Evolutionary conservation across 208 protist species (phyloP).

Genomic region (Trypanosoma caninum): DNA sequence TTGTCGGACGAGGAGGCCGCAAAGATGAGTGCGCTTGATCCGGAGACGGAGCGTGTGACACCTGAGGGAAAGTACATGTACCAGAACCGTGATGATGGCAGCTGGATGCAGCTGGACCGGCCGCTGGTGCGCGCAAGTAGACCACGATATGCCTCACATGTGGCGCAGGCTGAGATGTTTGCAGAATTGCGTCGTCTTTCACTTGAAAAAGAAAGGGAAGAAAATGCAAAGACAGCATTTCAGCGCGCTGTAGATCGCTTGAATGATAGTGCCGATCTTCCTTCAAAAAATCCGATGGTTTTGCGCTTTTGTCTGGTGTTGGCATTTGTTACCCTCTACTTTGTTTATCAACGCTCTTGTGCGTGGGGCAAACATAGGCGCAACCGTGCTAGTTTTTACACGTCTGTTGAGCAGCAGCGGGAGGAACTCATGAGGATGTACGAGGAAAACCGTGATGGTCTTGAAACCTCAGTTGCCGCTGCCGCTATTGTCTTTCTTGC

Average conservation of each 20-base stretch:
- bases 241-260: constrained; percentile 52
- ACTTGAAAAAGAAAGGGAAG: constrained; percentile 47
- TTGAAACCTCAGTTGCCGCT: constrained; percentile 52
- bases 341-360: constrained; percentile 69
- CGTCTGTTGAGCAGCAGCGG: constrained; percentile 42
- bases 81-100: constrained; percentile 69
- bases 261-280: constrained; percentile 61
- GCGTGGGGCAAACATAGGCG: constrained; percentile 43
- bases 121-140: constrained; percentile 56
- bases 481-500: constrained; percentile 65
- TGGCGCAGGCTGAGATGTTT: constrained; percentile 51
- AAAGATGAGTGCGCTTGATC: constrained; percentile 68
- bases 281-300: constrained; percentile 42
- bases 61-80: constrained; percentile 71
- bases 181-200: constrained; percentile 61
- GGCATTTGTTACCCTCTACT: constrained; percentile 37
- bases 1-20: constrained; percentile 62
- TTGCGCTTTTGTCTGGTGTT: constrained; percentile 48
- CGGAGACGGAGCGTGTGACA: constrained; percentile 61
- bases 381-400: constrained; percentile 49
- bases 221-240: constrained; percentile 71
- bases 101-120: constrained; percentile 68
- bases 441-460: constrained; percentile 31
- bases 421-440: constrained; percentile 40
- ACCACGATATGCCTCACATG: constrained; percentile 67